These are phyloP conservation scores for Plenodomus biglobosus DNA, from an alignment of 2,329 filamentous ascomycete genomes.

Conservation along the genomic window DNA sequence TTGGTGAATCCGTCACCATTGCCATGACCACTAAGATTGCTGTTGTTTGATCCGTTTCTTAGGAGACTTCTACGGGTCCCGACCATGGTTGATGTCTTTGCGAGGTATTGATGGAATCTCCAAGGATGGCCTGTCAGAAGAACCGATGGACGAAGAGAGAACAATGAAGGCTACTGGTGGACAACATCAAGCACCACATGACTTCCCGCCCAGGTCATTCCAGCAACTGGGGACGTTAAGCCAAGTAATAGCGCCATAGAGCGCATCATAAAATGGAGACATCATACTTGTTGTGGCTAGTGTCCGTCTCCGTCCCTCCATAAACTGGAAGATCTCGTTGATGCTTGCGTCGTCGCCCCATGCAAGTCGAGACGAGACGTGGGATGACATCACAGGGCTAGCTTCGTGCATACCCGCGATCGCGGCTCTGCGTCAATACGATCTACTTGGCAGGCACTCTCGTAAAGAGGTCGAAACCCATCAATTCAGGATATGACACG, in stretches of 20 bases:
- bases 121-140: not conserved
- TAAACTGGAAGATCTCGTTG: constrained; percentile 8
- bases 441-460: constrained; percentile 20
- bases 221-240: not conserved
- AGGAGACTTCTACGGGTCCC: constrained; percentile 23
- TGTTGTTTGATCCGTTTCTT: constrained; percentile 10
- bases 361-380: too few relatives aligned
- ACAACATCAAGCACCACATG: constrained; percentile 1
- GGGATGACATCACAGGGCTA: constrained; percentile 16
- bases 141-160: not conserved
- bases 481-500: not conserved
- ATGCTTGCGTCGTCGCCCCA: constrained; percentile 11
- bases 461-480: not conserved
- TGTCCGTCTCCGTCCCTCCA: constrained; percentile 6
- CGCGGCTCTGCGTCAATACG: constrained; percentile 1
- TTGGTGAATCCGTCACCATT: constrained; percentile 13
- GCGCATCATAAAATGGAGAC: constrained; percentile 15
- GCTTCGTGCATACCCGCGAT: constrained; percentile 7
- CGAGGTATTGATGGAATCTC: not conserved
- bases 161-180: not conserved
- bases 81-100: constrained; percentile 20
- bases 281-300: constrained; percentile 8
- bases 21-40: constrained; percentile 3
- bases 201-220: constrained; percentile 6
- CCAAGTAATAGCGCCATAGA: constrained; percentile 8